Evolutionary conservation across 2,329 filamentous ascomycete species (phyloP), one percentile per base, ranked within the genome.

Genomic region (Aspergillus texensis): DNA sequence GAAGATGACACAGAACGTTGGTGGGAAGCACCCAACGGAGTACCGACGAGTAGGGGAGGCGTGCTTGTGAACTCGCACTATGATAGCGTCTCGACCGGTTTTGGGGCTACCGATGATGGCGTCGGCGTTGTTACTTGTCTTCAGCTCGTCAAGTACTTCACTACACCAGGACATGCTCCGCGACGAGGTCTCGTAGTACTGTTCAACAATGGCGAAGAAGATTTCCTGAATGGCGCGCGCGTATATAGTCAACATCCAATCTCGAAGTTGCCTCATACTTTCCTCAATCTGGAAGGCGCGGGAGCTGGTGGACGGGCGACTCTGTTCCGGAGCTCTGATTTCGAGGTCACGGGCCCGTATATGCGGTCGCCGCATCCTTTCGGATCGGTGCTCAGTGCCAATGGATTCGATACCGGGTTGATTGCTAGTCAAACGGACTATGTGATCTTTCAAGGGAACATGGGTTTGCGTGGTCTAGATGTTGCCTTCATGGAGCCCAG

Each of bases 171-270:
- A 32, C 88, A 91, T 67, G 88, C 88, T 72, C 94, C 94, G 2
- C 89, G 88, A 72, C 88, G 90, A 69, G 94, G 94, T 2, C 85
- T 99, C 50, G 87, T 98, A 16, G 85, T 93, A 11, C 84, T 98
- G 32, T 85, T 98, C 74, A 99, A 99, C 83, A 97, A 98, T 73
- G 94, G 91, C 41, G 95, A 99, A 74, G 95, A 99, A 75, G 94
- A 98, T 72, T 95, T 89, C 41, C 82, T 98, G 12, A 92, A 96
- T 68, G 95, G 95, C 1, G 93, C 94, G 8, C 87, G 88, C 64
- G 93, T 91, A 6, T 97, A 96, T 73, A 89, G 91, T 32, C 88
- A 93, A 68, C 93, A 94, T 75, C 91, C 93, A 0, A 83, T 97
- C 66, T 88, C 92, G 12, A 88, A 87, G 58, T 91, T 96, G 62